Base-by-base conservation (phyloP, 139 green algal species). In the Picochlorum sp. region DNA sequence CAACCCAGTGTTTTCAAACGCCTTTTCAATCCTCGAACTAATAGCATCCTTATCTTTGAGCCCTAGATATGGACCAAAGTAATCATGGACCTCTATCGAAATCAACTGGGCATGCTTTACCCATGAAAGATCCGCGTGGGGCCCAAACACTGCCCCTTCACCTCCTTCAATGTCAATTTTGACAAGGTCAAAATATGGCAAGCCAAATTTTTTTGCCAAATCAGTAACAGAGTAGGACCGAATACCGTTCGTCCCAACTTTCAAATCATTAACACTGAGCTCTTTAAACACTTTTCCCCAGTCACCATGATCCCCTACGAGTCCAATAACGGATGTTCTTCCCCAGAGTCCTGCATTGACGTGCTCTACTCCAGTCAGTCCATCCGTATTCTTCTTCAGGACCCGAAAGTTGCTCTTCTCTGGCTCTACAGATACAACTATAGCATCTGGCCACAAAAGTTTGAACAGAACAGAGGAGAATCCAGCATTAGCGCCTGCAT, bases 281-380 rank as follows among this genome's bases (percentile, higher is more conserved):
- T 68, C 61, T 32, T 40, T 28, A 39, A 70, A 70, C 39, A 64
- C 57, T 1, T 33, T 54, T 37, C 63, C 63, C 63, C 63, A 70
- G n/a, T 50, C 49, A 22, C 54, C 53, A 18, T 64, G 39, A 33
- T 51, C 22, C 20, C 36, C 41, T 3, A 43, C 43, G 7, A 44
- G 25, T 5, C 26, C 43, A 33, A 70, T 58, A 13, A 57, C 57
- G 1, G 52, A 36, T 14, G 5, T 43, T 9, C 33, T 30, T 9
- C 54, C 40, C 63, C 63, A 70, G 20, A 70, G 63, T 40, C 63
- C 63, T n/a, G 40, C 63, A 13, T 70, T 55, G 12, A 70, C 14
- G 3, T 33, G 14, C 18, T 64, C 39, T 32, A 70, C 54, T 14
- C 39, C 32, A 13, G 3, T 22, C 6, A 70, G 33, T 12, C 7